These are phyloP conservation scores for Hippophae gyantsensis DNA, from an alignment of 306 rosid species.

Conservation along the genomic window DNA sequence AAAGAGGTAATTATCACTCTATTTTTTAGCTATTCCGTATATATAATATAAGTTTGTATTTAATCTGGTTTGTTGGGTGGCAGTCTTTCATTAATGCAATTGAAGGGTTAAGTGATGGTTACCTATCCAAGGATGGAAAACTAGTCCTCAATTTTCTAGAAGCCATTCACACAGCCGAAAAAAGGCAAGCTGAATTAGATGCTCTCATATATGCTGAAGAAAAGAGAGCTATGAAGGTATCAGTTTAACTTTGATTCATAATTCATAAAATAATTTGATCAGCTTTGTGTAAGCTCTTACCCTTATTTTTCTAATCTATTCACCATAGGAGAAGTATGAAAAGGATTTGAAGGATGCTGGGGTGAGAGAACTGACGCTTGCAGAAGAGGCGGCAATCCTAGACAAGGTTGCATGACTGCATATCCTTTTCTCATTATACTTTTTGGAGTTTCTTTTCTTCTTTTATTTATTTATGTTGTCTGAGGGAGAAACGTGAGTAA, in stretches of 20 bases:
- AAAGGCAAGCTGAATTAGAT: conserved; percentile 78
- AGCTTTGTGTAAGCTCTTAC: conserved; percentile 12
- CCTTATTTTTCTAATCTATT: conserved; percentile 9
- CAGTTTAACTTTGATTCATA: conserved; percentile 9
- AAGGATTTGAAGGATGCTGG: conserved; percentile 83
- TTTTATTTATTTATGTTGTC: too few species aligned
- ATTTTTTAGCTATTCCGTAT: conserved; percentile 12
- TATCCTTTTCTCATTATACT: neutral
- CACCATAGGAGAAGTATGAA: conserved; percentile 63
- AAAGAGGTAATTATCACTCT: conserved; percentile 41
- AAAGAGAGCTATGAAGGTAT: conserved; percentile 64
- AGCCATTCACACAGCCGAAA: conserved; percentile 87
- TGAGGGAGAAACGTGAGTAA: too few species aligned
- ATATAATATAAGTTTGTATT: neutral
- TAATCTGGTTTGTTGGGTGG: conserved; percentile 21
- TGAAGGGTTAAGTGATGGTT: conserved; percentile 50
- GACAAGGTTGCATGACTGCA: conserved; percentile 50
- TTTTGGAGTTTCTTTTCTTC: too few species aligned
- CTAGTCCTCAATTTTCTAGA: conserved; percentile 70
- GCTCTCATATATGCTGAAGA: conserved; percentile 55
- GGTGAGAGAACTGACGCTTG: conserved; percentile 76
- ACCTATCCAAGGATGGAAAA: conserved; percentile 71
- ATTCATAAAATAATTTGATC: conserved; percentile 10
- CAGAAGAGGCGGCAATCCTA: conserved; percentile 84
- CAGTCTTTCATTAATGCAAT: conserved; percentile 42